These are phyloP conservation scores for Fusarium marasasianum DNA, from an alignment of 2,329 filamentous ascomycete species.

Conservation along the genomic window DNA sequence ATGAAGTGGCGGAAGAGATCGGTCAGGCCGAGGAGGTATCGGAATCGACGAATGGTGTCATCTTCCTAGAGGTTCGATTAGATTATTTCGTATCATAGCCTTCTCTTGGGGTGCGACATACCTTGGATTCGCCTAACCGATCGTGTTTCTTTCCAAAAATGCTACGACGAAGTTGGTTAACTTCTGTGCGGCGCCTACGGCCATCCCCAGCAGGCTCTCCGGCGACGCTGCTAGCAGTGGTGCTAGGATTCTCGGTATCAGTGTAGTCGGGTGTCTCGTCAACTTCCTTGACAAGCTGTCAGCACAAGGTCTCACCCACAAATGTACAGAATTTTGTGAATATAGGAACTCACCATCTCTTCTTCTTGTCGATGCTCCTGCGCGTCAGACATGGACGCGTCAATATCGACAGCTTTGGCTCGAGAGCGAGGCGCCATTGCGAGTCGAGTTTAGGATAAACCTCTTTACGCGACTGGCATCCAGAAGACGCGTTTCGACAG, in stretches of 20 bases:
- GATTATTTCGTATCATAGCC: conserved; percentile 5
- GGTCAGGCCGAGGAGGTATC: conserved; percentile 92
- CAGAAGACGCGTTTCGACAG: conserved; percentile 57
- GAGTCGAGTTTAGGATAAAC: conserved; percentile 44
- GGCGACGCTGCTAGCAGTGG: conserved; percentile 83
- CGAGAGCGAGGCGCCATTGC: conserved; percentile 66
- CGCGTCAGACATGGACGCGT: conserved; percentile 72
- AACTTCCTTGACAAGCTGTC: conserved; percentile 57
- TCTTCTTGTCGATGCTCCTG: conserved; percentile 57
- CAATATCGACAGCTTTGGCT: conserved; percentile 63
- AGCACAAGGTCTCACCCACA: conserved; percentile 13
- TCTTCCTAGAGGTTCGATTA: conserved; percentile 71
- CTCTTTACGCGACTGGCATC: conserved; percentile 63
- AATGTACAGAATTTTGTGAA: neutral
- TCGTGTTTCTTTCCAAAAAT: conserved; percentile 97
- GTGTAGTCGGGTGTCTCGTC: conserved; percentile 74
- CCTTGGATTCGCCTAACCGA: conserved; percentile 90
- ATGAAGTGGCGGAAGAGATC: conserved; percentile 99
- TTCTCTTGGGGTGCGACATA: conserved; percentile 50
- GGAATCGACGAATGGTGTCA: conserved; percentile 92
- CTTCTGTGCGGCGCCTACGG: conserved; percentile 85
- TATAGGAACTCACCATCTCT: conserved; percentile 57
- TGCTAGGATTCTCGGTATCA: conserved; percentile 74
- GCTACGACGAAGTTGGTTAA: conserved; percentile 87
- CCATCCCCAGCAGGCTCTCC: conserved; percentile 81